Base-by-base conservation (phyloP, 257 asterid species). In the Ballota nigra region DNA sequence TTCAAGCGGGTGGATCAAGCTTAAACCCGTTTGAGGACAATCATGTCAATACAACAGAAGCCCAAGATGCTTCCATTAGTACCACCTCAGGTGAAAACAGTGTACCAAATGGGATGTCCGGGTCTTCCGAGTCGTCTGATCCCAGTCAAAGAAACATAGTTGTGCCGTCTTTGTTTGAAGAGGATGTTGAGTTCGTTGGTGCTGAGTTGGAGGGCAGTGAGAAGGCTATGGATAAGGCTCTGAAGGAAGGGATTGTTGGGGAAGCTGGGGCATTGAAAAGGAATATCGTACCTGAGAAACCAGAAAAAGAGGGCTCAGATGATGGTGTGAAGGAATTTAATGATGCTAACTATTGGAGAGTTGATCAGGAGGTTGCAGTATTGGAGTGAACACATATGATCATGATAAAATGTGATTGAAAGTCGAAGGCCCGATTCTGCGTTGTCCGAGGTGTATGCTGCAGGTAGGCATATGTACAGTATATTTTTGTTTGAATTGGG, bases 101-200 rank as follows among this genome's bases (percentile, higher is more conserved):
- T 12, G 4, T 83, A 36, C 78, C 95, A 20, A 85, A 85, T 23
- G 92, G 95, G 66, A 63, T 75, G 18, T 65, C 79, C 10, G 60
- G 69, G 63, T 73, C 88, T 13, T 20, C 75, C 18, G 85, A 71
- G 75, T 75, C 90, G 13, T 76, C 88, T 3, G 82, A 74, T 56
- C 63, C 89, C 5, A 73, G 80, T 63, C 79, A 65, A 56, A 84
- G 79, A 74, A 64, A 77, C 64, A 79, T 77, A 64, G 59, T 79
- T 43, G 89, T 88, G n/a, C 97, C 92, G 20, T 95, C 95, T 29
- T 77, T 95, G 78, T 91, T 95, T 57, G 98, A 95, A 83, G 98
- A 89, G 83, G 99, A 92, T 19, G 97, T 89, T n/a, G 96, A 95
- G 82, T 95, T 95, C 71, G 97, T 95, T 24, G 99, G 98, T 8